A percentile compares a stretch with the other conserved stretches of the same genome.
These are phyloP conservation scores for Trametes cingulata DNA, from an alignment of 768 basidiomycete species.

Conservation along the genomic window DNA sequence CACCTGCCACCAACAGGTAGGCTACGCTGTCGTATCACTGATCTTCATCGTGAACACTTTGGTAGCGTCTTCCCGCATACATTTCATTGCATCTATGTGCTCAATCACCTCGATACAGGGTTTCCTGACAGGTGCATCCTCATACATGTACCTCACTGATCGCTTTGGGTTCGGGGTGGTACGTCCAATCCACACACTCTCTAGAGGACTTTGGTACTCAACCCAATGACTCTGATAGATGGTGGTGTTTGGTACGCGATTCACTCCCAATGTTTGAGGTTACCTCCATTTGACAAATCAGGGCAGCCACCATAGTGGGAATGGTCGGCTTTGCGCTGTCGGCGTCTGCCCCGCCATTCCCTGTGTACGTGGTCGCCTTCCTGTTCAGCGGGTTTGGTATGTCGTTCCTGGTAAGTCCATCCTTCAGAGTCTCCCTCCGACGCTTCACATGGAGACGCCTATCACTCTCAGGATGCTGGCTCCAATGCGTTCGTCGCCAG, in stretches of 20 bases:
- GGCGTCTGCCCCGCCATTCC: constrained; percentile 60
- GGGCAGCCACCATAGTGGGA: constrained; percentile 50
- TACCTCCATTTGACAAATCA: neutral
- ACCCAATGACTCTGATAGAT: neutral
- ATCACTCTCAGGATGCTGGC: constrained; percentile 57
- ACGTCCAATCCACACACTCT: neutral
- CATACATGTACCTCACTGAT: constrained; percentile 47
- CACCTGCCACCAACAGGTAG: constrained; percentile 33
- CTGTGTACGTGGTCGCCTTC: constrained; percentile 54
- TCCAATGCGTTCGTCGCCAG: constrained; percentile 70
- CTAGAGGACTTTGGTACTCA: neutral
- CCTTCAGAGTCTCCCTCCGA: too few relatives aligned
- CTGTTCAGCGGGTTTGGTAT: constrained; percentile 50
- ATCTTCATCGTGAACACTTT: constrained; percentile 53
- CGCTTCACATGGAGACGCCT: too few relatives aligned
- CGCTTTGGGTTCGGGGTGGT: constrained; percentile 49
- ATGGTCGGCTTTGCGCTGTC: constrained; percentile 54
- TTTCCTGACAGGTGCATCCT: constrained; percentile 44
- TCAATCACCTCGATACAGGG: constrained; percentile 34
- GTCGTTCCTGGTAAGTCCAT: constrained; percentile 17
- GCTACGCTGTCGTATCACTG: constrained; percentile 55
- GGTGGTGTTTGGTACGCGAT: constrained; percentile 11
- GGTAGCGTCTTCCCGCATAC: constrained; percentile 29
- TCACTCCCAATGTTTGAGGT: too few relatives aligned
- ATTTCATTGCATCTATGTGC: neutral